Evolutionary conservation across 2,329 filamentous ascomycete species (phyloP).

Genomic region (Calonectria hongkongensis): DNA sequence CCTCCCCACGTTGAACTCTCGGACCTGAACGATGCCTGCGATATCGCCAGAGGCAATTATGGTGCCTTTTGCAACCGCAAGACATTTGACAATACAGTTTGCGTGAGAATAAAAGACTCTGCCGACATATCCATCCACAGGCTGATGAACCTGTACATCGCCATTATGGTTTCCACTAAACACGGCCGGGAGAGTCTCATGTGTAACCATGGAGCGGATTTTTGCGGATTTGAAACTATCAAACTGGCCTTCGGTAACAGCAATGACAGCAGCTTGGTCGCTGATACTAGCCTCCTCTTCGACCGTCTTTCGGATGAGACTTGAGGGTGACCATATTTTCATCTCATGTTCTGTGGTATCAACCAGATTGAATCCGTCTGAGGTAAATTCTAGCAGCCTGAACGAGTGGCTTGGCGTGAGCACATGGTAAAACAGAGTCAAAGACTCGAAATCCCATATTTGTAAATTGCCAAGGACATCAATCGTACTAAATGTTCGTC

Average conservation of each 20-base stretch:
- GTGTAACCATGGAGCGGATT: neutral
- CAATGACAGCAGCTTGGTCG: neutral
- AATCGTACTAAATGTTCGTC: neutral
- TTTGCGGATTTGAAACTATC: neutral
- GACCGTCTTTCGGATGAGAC: neutral
- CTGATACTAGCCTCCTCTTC: neutral
- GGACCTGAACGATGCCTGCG: neutral
- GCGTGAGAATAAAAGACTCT: conserved; percentile 6
- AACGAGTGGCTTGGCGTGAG: conserved; percentile 5
- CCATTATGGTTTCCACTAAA: conserved; percentile 18
- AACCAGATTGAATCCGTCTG: conserved; percentile 12
- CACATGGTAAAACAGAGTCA: neutral
- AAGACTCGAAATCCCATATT: conserved; percentile 21
- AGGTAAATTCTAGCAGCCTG: neutral
- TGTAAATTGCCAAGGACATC: neutral
- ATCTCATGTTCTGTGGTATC: conserved; percentile 1
- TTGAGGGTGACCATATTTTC: conserved; percentile 6
- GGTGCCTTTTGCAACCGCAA: neutral
- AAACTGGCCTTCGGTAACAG: neutral
- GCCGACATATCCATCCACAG: neutral
- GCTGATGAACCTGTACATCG: neutral
- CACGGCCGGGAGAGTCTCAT: neutral
- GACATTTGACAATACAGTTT: neutral
- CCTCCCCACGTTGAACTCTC: neutral
- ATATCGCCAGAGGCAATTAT: neutral